Evolutionary conservation across 2,329 filamentous ascomycete genomes (phyloP), one percentile per base, ranked within the genome.

Genomic region (Epicoccum sorghinum): DNA sequence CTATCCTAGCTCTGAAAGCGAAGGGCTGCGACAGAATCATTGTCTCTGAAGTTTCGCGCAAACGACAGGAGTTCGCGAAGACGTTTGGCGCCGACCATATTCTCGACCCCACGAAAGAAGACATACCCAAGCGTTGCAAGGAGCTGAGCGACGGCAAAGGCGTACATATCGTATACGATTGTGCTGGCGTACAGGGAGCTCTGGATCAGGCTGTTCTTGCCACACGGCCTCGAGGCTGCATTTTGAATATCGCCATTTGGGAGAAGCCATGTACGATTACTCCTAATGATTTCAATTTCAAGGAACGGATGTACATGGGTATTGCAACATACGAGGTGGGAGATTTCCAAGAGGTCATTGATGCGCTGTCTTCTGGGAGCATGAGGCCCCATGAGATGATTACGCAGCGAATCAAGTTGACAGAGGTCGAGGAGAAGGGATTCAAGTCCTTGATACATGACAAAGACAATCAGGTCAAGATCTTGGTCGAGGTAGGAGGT

Each of bases 171-270:
- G 79, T 77, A 0, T 84, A 79, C 57, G 82, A 84, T 60, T 79
- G 78, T 27, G 81, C 82, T 1, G 82, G 82, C 9, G 80, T 83
- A 10, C 82, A 83, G 60, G 63, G 74, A 4, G 80, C 77, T 7
- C 72, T 84, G 6, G 78, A 83, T 47, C 70, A 76, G 47, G 81
- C 79, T 1, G 72, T 83, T 10, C 74, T 78, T 35, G 78, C 80
- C 0, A 72, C 81, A 29, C 76, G 80, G 35, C 79, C 80, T 10
- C 64, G 79, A 38, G 82, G 81, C 3, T 82, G 79, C 2, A 72
- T 83, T 27, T 77, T 84, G 50, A 84, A 84, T 50, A 81, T 84
- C 46, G 82, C 82, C 7, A 80, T 84, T 33, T 83, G 81, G 80
- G 80, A 82, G 67, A 82, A 82, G 65, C 67, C 76, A n/a, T 78